Percentiles rank a stretch among this genome's conserved stretches.
These are phyloP conservation scores for Talaromyces proteolyticus DNA, from an alignment of 495 filamentous ascomycete species.

Conservation along the genomic window DNA sequence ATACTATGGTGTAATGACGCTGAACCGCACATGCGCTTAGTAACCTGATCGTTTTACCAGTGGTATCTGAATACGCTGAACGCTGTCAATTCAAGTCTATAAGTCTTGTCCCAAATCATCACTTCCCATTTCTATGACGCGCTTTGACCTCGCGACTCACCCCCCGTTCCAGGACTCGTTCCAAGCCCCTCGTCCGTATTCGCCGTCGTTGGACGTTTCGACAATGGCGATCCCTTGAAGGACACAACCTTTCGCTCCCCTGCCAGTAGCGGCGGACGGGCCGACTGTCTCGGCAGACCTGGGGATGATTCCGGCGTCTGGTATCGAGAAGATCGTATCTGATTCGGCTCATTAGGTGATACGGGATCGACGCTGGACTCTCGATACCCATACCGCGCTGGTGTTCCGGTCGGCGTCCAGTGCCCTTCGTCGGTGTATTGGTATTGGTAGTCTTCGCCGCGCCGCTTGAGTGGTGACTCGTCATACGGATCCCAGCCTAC, in stretches of 20 bases:
- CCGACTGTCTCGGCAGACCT: neutral
- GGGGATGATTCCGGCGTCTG: slow-evolving; percentile 33
- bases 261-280: neutral
- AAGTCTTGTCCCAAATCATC: too few species aligned
- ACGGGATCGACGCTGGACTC: neutral
- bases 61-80: too few species aligned
- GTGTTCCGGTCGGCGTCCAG: slow-evolving; percentile 6
- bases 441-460: slow-evolving; percentile 58
- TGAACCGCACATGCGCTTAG: too few species aligned
- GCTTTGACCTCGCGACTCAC: too few species aligned
- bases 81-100: too few species aligned
- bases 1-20: too few species aligned
- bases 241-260: neutral
- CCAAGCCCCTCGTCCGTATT: slow-evolving; percentile 10
- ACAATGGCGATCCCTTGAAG: slow-evolving; percentile 20
- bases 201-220: slow-evolving; percentile 14
- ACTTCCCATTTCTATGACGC: too few species aligned
- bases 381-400: slow-evolving; percentile 3
- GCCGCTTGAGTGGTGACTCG: slow-evolving; percentile 59
- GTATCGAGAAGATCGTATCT: slow-evolving; percentile 19
- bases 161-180: slow-evolving; percentile 2
- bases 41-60: too few species aligned
- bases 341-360: neutral
- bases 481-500: slow-evolving; percentile 92
- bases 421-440: slow-evolving; percentile 5